Percentiles rank a stretch among this genome's conserved stretches.
These are phyloP conservation scores for Lactarius quietus DNA, from an alignment of 768 basidiomycete genomes.

Conservation along the genomic window DNA sequence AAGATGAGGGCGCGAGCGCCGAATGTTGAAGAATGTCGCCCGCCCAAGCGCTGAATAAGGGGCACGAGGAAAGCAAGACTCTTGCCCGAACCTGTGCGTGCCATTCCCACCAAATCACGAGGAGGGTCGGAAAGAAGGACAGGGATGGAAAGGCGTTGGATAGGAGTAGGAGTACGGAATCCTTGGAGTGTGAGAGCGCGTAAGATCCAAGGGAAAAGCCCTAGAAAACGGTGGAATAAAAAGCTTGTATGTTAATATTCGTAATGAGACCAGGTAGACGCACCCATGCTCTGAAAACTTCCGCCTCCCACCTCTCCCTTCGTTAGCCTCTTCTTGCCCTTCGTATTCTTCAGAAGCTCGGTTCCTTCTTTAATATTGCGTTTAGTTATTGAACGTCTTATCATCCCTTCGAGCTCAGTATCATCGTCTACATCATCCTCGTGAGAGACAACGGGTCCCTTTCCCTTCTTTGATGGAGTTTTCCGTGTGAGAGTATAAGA, in stretches of 20 bases:
- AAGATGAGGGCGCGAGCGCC: constrained; percentile 87
- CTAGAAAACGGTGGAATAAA: constrained; percentile 37
- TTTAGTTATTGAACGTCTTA: constrained; percentile 66
- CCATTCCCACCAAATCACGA: constrained; percentile 95
- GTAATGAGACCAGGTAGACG: constrained; percentile 29
- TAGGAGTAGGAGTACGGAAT: constrained; percentile 93
- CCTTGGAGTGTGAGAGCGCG: constrained; percentile 88
- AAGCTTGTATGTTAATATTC: constrained; percentile 1
- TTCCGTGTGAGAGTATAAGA: constrained; percentile 50
- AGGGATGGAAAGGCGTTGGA: constrained; percentile 89
- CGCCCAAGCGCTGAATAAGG: constrained; percentile 80
- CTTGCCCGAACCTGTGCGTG: constrained; percentile 96
- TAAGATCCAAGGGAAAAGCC: constrained; percentile 77
- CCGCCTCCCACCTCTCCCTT: constrained; percentile 88
- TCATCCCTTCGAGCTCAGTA: constrained; percentile 59
- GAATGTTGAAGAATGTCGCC: constrained; percentile 72
- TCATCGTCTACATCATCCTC: constrained; percentile 42
- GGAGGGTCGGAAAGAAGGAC: constrained; percentile 79
- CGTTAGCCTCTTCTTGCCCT: constrained; percentile 61
- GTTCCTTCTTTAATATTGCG: constrained; percentile 73
- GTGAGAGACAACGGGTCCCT: constrained; percentile 5
- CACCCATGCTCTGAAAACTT: constrained; percentile 96
- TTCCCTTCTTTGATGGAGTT: constrained; percentile 1
- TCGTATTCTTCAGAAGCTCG: constrained; percentile 70
- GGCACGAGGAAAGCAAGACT: constrained; percentile 96